These are phyloP conservation scores for Berkeleyomyces basicola DNA, from an alignment of 2,329 filamentous ascomycete genomes.

Conservation along the genomic window DNA sequence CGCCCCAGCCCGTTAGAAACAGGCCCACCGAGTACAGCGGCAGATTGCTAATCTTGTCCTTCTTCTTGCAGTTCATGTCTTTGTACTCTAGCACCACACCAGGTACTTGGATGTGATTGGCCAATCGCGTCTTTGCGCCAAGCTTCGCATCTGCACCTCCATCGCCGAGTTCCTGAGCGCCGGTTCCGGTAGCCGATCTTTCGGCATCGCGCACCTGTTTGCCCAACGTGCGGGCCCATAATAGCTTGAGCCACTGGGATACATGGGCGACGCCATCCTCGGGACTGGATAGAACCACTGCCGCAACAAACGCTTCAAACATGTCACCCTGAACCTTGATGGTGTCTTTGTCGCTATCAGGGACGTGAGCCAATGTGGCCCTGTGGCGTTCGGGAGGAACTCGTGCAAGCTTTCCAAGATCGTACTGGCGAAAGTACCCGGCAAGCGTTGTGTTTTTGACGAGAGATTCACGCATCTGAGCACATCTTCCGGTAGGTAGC, in stretches of 20 bases:
- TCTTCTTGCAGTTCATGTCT: conserved; percentile 34
- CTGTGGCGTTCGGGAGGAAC: conserved; percentile 27
- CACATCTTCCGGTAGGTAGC: conserved; percentile 49
- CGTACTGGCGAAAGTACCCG: conserved; percentile 52
- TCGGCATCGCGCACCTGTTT: conserved; percentile 30
- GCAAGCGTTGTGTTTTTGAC: conserved; percentile 68
- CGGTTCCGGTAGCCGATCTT: background rate
- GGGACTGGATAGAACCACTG: conserved; percentile 52
- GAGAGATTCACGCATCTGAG: conserved; percentile 60
- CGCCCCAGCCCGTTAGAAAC: conserved; percentile 53
- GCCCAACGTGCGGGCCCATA: conserved; percentile 54
- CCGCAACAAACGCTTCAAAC: conserved; percentile 82
- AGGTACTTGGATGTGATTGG: conserved; percentile 34
- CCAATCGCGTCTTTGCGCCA: conserved; percentile 34
- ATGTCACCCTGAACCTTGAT: conserved; percentile 70
- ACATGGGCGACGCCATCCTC: conserved; percentile 42
- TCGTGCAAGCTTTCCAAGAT: conserved; percentile 46
- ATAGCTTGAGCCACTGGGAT: conserved; percentile 52
- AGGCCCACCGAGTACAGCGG: conserved; percentile 46
- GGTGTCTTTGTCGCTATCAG: conserved; percentile 33
- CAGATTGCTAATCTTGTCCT: conserved; percentile 36
- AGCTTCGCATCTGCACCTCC: conserved; percentile 11
- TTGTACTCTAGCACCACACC: conserved; percentile 46
- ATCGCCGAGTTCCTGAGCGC: conserved; percentile 22
- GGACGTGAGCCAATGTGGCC: conserved; percentile 21